Conservation (phyloP, 345 rosid genomes). For the Syzygium jambos region DNA sequence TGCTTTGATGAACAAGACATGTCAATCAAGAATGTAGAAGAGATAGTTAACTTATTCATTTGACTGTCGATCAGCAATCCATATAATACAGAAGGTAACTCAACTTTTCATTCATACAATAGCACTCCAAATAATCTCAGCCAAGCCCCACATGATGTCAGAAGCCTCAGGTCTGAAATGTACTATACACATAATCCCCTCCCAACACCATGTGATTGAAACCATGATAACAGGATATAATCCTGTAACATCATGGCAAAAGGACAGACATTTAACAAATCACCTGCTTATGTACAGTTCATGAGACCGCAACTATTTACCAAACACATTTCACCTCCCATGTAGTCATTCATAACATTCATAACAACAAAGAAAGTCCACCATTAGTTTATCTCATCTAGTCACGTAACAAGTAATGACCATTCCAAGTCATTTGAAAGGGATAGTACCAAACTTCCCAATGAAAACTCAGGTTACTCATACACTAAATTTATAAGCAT, state of each 20-base stretch:
- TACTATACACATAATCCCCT: not conserved
- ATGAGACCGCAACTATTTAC: not conserved
- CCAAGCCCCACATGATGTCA: not conserved
- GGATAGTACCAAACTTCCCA: not conserved
- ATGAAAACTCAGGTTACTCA: not conserved
- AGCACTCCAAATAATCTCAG: not conserved
- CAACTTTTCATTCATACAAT: not conserved
- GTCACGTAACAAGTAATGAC: not conserved
- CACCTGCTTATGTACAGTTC: not conserved
- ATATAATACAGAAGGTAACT: not conserved
- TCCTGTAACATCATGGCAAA: not conserved
- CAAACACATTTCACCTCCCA: not conserved
- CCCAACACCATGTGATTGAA: not conserved
- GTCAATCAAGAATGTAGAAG: not conserved
- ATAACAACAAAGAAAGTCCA: not conserved
- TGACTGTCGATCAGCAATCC: not conserved
- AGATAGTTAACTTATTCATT: not conserved
- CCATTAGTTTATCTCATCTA: not conserved
- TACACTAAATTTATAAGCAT: constrained; percentile 3
- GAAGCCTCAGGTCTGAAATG: not conserved
- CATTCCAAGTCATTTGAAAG: not conserved
- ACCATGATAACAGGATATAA: not conserved
- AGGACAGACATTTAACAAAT: not conserved
- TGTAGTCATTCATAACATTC: not conserved
- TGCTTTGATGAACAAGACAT: not conserved